Evolutionary conservation across 2,329 filamentous ascomycete genomes (phyloP).

Genomic region (Nothophaeocryptopus gaeumannii): DNA sequence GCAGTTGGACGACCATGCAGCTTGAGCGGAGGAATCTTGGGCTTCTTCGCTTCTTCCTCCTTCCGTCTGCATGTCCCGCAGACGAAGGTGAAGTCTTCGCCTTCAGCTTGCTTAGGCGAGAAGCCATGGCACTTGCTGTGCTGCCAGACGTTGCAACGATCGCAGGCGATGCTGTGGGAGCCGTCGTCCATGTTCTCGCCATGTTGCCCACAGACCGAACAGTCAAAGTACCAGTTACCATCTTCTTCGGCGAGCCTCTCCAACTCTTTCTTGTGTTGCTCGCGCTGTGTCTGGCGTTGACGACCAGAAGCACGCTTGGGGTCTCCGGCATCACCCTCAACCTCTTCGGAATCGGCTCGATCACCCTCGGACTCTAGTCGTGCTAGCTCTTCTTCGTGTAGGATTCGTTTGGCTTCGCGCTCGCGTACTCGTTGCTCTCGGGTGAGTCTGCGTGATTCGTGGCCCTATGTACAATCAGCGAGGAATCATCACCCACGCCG

Average conservation of each 20-base stretch:
- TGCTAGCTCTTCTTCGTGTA: conserved; percentile 79
- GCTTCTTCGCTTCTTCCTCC: conserved; percentile 59
- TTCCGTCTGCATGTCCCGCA: conserved; percentile 74
- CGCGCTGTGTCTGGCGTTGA: conserved; percentile 76
- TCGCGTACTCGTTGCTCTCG: conserved; percentile 83
- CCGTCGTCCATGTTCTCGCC: conserved; percentile 89
- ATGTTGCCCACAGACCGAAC: conserved; percentile 78
- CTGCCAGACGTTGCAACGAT: conserved; percentile 93
- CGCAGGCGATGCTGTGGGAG: conserved; percentile 88
- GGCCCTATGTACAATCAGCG: conserved; percentile 51
- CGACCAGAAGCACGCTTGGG: conserved; percentile 67
- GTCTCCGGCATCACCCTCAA: conserved; percentile 54
- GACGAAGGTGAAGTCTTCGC: conserved; percentile 82
- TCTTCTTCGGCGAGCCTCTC: conserved; percentile 68
- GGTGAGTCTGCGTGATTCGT: conserved; percentile 76
- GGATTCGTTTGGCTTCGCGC: conserved; percentile 75
- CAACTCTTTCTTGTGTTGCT: conserved; percentile 73
- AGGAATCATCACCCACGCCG: background rate
- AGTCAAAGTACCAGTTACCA: conserved; percentile 92
- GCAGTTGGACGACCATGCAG: conserved; percentile 41
- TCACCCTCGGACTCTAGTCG: conserved; percentile 63
- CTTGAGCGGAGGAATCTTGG: conserved; percentile 62
- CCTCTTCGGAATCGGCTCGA: conserved; percentile 28
- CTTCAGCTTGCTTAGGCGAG: conserved; percentile 72
- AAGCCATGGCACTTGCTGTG: conserved; percentile 90